phyloP scores from a whole-genome alignment of 2,329 filamentous ascomycete species.

The Beauveria caledonica region DNA sequence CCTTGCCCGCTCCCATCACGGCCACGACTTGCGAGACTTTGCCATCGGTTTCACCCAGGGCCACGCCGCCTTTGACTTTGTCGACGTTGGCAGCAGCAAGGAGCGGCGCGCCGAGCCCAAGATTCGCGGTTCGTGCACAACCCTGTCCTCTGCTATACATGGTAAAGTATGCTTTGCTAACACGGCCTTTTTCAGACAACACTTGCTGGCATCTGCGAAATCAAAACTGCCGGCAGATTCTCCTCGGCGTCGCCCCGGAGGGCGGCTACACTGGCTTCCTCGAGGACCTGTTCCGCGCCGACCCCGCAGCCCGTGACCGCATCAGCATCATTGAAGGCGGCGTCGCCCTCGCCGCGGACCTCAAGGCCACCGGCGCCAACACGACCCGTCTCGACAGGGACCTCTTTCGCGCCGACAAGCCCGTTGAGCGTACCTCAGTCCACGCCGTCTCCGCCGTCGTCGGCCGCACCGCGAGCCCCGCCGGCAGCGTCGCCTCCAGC shows the following conservation, averaged over 20 bases:
- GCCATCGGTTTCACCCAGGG: slow-evolving; percentile 51
- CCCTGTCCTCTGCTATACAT: background rate
- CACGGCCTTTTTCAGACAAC: slow-evolving; percentile 38
- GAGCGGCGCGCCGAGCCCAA: slow-evolving; percentile 51
- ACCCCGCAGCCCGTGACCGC: slow-evolving; percentile 33
- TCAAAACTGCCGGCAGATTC: slow-evolving; percentile 51
- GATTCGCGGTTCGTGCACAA: slow-evolving; percentile 43
- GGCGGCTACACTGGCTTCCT: slow-evolving; percentile 52
- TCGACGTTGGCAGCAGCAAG: slow-evolving; percentile 53
- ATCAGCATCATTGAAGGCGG: slow-evolving; percentile 48
- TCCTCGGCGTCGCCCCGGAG: slow-evolving; percentile 56
- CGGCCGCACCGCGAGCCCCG: slow-evolving; percentile 12
- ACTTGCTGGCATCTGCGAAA: slow-evolving; percentile 51
- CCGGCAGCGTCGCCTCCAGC: slow-evolving; percentile 34
- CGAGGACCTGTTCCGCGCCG: slow-evolving; percentile 43
- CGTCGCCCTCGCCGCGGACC: slow-evolving; percentile 38
- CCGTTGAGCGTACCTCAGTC: slow-evolving; percentile 28
- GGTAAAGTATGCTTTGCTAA: background rate
- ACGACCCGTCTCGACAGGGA: slow-evolving; percentile 36
- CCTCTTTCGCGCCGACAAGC: slow-evolving; percentile 47
- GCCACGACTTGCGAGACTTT: slow-evolving; percentile 47
- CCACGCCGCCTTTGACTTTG: slow-evolving; percentile 53
- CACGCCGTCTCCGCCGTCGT: slow-evolving; percentile 11
- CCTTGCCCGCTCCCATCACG: slow-evolving; percentile 41
- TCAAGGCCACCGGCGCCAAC: slow-evolving; percentile 37